phyloP scores from a whole-genome alignment of 495 filamentous ascomycete genomes.

The Margaritispora aquatica region DNA sequence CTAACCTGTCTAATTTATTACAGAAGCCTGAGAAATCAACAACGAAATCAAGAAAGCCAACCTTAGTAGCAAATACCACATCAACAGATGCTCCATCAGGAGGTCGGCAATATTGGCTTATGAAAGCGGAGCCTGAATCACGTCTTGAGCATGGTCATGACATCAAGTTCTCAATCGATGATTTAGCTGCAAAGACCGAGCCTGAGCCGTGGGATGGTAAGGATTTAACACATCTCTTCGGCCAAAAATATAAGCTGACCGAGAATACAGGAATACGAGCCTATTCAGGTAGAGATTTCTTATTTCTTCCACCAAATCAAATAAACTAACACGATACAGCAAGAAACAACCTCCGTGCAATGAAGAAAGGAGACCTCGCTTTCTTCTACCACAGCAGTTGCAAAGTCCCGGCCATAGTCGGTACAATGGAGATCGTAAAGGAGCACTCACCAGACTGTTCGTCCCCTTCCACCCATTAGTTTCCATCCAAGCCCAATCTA shows the following conservation, averaged over 20 bases:
- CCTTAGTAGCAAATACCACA: background rate
- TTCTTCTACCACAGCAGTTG: slow-evolving; percentile 99
- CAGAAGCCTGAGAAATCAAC: background rate
- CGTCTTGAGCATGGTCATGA: slow-evolving; percentile 80
- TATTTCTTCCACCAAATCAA: too few relatives aligned
- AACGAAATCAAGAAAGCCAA: background rate
- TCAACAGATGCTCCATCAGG: background rate
- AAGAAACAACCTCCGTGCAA: slow-evolving; percentile 79
- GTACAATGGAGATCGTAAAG: slow-evolving; percentile 86
- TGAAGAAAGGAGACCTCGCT: slow-evolving; percentile 86
- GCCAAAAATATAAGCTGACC: slow-evolving; percentile 1
- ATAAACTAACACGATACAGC: slow-evolving; percentile 34
- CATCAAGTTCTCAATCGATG: slow-evolving; percentile 92
- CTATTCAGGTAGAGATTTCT: slow-evolving; percentile 14
- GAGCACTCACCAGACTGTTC: slow-evolving; percentile 75
- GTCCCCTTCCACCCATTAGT: too few relatives aligned
- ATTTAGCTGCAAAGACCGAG: slow-evolving; percentile 58
- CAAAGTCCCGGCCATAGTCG: slow-evolving; percentile 83
- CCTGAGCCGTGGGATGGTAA: slow-evolving; percentile 89
- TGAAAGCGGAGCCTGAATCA: slow-evolving; percentile 92
- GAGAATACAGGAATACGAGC: slow-evolving; percentile 15
- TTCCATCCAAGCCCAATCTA: background rate
- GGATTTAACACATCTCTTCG: background rate
- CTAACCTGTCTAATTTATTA: background rate
- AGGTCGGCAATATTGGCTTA: slow-evolving; percentile 68